Evolutionary conservation across 1,139 yeast species (phyloP).

Genomic region (Lodderomyces parapsilosis): DNA sequence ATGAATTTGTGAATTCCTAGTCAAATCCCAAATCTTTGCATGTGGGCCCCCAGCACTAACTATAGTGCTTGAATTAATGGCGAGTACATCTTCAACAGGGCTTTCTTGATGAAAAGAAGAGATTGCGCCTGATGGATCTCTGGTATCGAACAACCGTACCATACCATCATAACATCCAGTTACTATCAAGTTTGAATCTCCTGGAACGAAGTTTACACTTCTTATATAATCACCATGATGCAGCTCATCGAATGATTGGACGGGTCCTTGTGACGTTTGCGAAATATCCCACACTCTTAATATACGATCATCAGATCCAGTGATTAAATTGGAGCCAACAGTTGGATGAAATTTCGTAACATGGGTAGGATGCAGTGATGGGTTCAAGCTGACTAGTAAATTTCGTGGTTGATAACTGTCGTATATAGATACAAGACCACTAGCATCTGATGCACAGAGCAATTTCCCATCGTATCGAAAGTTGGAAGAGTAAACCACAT

Average conservation of each 20-base stretch:
- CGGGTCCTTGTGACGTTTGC: conserved; percentile 62
- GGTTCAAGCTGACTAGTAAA: conserved; percentile 73
- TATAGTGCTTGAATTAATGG: conserved; percentile 75
- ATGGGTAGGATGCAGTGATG: conserved; percentile 85
- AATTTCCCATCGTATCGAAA: conserved; percentile 81
- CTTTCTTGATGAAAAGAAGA: conserved; percentile 37
- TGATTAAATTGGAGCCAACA: conserved; percentile 66
- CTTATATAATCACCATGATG: conserved; percentile 85
- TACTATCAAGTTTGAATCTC: conserved; percentile 69
- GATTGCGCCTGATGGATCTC: conserved; percentile 40
- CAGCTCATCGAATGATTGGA: conserved; percentile 62
- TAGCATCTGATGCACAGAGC: conserved; percentile 84
- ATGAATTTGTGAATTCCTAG: conserved; percentile 65
- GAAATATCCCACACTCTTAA: conserved; percentile 89
- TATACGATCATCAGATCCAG: conserved; percentile 89
- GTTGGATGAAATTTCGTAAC: conserved; percentile 91
- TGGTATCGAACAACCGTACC: conserved; percentile 82
- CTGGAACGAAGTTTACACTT: conserved; percentile 76
- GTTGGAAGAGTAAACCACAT: conserved; percentile 84
- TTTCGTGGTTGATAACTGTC: conserved; percentile 80
- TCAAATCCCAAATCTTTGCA: conserved; percentile 89
- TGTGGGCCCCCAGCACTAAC: conserved; percentile 86
- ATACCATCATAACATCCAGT: conserved; percentile 94
- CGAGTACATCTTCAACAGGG: conserved; percentile 87
- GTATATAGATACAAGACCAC: conserved; percentile 81